A percentile compares a stretch with the other conserved stretches of the same genome.
Conservation (phyloP, 2,329 filamentous ascomycete species). For the Diaporthe sp. region DNA sequence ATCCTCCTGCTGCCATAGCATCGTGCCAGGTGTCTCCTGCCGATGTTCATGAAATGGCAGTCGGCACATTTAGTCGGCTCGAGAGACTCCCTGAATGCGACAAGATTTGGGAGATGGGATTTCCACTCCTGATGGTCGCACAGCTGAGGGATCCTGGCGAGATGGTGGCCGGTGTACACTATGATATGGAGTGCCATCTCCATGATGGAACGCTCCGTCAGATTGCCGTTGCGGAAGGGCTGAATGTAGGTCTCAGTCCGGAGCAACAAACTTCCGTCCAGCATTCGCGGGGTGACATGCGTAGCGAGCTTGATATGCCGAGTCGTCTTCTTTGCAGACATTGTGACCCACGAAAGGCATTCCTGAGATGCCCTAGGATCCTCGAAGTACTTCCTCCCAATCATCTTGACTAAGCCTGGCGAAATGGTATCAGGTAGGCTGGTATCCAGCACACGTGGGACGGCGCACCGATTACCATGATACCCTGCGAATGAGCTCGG, state of each 20-base stretch:
- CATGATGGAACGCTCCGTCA: not conserved
- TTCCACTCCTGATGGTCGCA: not conserved
- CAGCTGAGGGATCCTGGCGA: not conserved
- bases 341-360: not conserved
- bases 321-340: not conserved
- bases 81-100: not conserved
- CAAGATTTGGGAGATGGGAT: not conserved
- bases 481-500: too few species aligned
- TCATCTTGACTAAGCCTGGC: not conserved
- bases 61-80: not conserved
- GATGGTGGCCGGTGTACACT: too few species aligned
- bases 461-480: too few species aligned
- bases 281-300: constrained; percentile 6
- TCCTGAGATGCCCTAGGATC: not conserved
- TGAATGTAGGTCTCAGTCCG: constrained; percentile 6
- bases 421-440: not conserved
- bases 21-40: accelerated
- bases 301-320: not conserved
- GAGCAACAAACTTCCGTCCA: constrained; percentile 16
- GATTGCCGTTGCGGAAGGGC: not conserved
- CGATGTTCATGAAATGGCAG: accelerated
- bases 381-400: constrained; percentile 4
- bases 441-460: not conserved
- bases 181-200: not conserved
- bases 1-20: not conserved